Percentiles rank a stretch among this genome's conserved stretches.
phyloP scores from a whole-genome alignment of 2,329 filamentous ascomycete species.

The Hymenoscyphus repandus region DNA sequence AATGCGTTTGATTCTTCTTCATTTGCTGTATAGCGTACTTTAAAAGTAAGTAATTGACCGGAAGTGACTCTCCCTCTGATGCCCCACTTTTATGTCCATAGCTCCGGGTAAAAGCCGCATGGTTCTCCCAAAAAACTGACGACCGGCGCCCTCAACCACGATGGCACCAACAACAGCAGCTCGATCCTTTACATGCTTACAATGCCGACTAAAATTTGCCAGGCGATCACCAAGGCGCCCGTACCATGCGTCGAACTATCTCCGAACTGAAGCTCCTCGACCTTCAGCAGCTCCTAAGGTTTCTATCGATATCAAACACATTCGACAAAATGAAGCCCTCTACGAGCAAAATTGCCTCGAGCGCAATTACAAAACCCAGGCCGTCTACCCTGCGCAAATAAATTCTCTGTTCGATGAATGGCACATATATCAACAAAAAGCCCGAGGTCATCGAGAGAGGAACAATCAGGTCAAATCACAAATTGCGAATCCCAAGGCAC shows the following conservation, averaged over 20 bases:
- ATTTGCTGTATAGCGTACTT: background rate
- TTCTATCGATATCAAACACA: conserved; percentile 78
- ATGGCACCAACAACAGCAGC: conserved; percentile 17
- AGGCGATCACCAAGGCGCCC: conserved; percentile 10
- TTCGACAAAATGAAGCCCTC: conserved; percentile 75
- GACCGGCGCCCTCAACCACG: conserved; percentile 11
- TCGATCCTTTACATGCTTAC: conserved; percentile 22
- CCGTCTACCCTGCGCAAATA: conserved; percentile 51
- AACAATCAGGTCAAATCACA: conserved; percentile 59
- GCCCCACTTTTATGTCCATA: background rate
- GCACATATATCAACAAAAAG: conserved; percentile 55
- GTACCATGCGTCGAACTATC: conserved; percentile 18
- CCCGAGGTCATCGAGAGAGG: conserved; percentile 56
- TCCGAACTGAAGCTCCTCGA: conserved; percentile 15
- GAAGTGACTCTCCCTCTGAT: background rate
- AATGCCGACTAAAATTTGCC: conserved; percentile 19
- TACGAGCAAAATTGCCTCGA: conserved; percentile 79
- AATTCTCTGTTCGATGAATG: conserved; percentile 50
- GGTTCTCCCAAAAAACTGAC: background rate
- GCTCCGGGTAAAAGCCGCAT: background rate
- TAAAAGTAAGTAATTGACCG: too few species aligned
- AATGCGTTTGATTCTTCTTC: too few species aligned
- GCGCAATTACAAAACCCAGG: conserved; percentile 68
- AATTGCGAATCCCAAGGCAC: conserved; percentile 46
- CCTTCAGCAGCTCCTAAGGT: conserved; percentile 74